phyloP scores from a whole-genome alignment of 805 yeast genomes.

The Yarrowia porcina region DNA sequence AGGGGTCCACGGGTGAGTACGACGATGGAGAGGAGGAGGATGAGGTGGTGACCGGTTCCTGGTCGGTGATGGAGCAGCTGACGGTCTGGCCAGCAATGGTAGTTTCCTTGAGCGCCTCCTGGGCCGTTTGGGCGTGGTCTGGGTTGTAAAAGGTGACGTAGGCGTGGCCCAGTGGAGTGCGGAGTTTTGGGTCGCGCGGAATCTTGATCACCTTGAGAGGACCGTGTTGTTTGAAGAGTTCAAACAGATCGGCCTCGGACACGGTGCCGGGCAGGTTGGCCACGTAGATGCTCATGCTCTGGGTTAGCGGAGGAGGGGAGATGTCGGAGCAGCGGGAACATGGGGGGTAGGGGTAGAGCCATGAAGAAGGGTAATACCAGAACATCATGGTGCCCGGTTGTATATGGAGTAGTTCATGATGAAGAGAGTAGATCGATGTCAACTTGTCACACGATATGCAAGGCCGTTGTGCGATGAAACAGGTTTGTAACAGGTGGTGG shows the following conservation, averaged over 20 bases:
- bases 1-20: background rate
- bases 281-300: constrained; percentile 51
- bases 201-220: constrained; percentile 85
- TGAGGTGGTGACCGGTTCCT: background rate
- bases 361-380: no score
- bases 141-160: constrained; percentile 78
- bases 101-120: background rate
- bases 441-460: no score
- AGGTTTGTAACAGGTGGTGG: no score
- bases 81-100: background rate
- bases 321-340: background rate
- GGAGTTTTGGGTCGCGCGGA: constrained; percentile 85
- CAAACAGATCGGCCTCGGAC: constrained; percentile 63
- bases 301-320: background rate
- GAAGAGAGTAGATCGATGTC: no score
- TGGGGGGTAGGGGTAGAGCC: no score
- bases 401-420: no score
- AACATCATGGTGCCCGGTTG: no score
- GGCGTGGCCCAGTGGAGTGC: constrained; percentile 86
- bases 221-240: constrained; percentile 68
- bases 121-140: constrained; percentile 36
- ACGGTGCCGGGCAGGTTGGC: constrained; percentile 77
- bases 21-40: background rate
- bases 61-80: background rate
- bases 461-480: no score